A percentile compares a stretch with the other conserved stretches of the same genome.
Conservation (phyloP, 805 yeast genomes). For the Komagataella ulmi region DNA sequence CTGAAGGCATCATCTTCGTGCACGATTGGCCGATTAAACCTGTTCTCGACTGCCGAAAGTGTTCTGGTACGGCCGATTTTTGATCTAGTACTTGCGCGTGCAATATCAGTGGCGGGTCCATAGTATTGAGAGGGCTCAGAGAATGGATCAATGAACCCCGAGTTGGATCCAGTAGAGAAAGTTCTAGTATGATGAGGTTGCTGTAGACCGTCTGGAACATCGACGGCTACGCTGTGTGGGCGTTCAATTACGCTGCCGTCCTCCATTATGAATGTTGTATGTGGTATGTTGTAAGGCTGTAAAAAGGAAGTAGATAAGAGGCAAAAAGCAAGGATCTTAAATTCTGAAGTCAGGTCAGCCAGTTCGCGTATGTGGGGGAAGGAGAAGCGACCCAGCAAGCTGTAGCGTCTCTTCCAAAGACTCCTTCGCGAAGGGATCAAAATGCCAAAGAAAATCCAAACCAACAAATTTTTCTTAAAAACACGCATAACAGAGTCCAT, state of each 20-base stretch:
- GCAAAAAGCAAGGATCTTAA: not conserved
- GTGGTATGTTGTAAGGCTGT: not conserved
- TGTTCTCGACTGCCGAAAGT: constrained; percentile 19
- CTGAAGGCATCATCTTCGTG: constrained; percentile 5
- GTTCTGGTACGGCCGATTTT: constrained; percentile 43
- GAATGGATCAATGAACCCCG: constrained; percentile 37
- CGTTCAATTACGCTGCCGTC: not conserved
- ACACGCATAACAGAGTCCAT: not conserved
- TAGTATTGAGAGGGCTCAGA: constrained; percentile 60
- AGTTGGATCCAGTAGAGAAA: not conserved
- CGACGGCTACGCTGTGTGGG: not conserved
- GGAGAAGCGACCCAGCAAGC: too few relatives aligned
- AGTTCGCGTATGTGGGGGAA: not conserved
- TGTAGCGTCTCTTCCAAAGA: not conserved
- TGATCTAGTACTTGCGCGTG: constrained; percentile 24
- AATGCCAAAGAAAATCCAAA: not conserved
- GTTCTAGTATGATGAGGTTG: not conserved
- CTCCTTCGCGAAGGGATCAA: not conserved
- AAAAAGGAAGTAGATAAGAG: not conserved
- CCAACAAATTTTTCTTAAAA: not conserved
- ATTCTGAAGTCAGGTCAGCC: not conserved
- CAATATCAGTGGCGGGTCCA: constrained; percentile 48
- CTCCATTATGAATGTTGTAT: not conserved
- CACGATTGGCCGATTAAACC: not conserved
- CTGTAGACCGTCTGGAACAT: not conserved